Percentiles rank a stretch among this genome's conserved stretches.
phyloP scores from a whole-genome alignment of 2,329 filamentous ascomycete species.

The Aureobasidium musti region DNA sequence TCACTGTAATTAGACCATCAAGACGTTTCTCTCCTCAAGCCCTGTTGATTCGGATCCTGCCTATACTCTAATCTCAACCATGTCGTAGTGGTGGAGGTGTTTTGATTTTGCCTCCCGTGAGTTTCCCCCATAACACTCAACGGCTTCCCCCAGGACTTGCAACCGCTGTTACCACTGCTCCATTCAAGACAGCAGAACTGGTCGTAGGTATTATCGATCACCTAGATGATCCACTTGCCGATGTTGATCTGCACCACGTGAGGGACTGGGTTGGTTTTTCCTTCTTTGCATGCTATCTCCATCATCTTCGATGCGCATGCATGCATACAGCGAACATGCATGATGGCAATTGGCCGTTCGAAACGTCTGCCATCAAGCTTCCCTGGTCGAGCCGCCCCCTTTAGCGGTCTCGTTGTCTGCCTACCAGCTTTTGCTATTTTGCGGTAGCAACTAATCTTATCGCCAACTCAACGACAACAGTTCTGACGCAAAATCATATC shows the following conservation, averaged over 20 bases:
- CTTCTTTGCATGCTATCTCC: slow-evolving; percentile 10
- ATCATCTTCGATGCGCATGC: slow-evolving; percentile 8
- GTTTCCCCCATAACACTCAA: slow-evolving; percentile 14
- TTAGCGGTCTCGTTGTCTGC: slow-evolving; percentile 8
- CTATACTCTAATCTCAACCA: slow-evolving; percentile 13
- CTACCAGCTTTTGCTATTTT: slow-evolving; percentile 11
- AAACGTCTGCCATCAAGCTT: slow-evolving; percentile 26
- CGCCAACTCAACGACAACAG: slow-evolving; percentile 28
- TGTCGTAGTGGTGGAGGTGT: slow-evolving; percentile 7
- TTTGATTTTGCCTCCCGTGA: slow-evolving; percentile 3
- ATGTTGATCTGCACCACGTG: slow-evolving; percentile 6
- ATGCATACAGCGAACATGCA: slow-evolving; percentile 19
- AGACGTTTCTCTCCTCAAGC: slow-evolving; percentile 13
- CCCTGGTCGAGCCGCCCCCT: slow-evolving; percentile 17
- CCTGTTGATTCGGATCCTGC: background rate
- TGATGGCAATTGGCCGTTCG: slow-evolving; percentile 21
- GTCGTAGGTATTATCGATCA: background rate
- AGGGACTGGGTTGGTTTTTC: background rate
- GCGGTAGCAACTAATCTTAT: slow-evolving; percentile 19
- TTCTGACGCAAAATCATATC: slow-evolving; percentile 27
- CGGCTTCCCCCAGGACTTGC: slow-evolving; percentile 9
- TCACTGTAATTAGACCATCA: slow-evolving; percentile 15
- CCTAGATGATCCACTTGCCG: background rate
- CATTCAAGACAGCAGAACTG: background rate
- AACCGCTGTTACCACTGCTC: background rate